Evolutionary conservation across 2,329 filamentous ascomycete species (phyloP).

Genomic region (Didymella glomerata): DNA sequence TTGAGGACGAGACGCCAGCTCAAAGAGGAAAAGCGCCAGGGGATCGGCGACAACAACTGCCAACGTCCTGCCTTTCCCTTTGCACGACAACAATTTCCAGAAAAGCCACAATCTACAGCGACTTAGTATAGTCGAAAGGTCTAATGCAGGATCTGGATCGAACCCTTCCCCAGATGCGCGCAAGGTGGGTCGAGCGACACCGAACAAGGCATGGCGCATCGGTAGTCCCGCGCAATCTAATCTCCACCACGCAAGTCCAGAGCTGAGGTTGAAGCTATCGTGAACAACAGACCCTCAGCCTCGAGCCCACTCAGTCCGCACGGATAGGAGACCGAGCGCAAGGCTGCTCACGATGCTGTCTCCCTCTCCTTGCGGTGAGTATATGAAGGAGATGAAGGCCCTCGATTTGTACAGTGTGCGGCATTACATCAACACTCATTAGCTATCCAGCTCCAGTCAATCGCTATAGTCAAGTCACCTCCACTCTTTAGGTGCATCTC

Average conservation of each 20-base stretch:
- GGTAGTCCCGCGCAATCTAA: constrained; percentile 17
- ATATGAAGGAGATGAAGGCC: constrained; percentile 12
- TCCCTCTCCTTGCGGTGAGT: background rate
- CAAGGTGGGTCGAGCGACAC: constrained; percentile 12
- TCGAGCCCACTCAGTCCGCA: constrained; percentile 12
- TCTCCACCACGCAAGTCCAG: constrained; percentile 19
- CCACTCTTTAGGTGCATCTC: constrained; percentile 19
- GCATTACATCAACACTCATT: constrained; percentile 21
- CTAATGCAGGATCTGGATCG: constrained; percentile 16
- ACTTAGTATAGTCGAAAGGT: background rate
- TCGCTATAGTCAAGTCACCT: constrained; percentile 18
- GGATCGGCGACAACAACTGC: constrained; percentile 2
- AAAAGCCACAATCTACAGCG: constrained; percentile 1
- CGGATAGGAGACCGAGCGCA: background rate
- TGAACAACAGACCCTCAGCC: constrained; percentile 11
- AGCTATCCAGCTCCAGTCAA: constrained; percentile 22
- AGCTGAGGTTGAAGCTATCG: constrained; percentile 19
- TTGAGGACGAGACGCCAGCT: constrained; percentile 6
- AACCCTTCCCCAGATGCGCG: constrained; percentile 13
- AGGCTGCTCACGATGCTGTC: constrained; percentile 1
- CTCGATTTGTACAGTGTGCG: constrained; percentile 11
- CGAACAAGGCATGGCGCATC: constrained; percentile 5
- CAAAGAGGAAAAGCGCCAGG: constrained; percentile 10
- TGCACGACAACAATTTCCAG: background rate
- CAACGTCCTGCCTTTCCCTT: background rate